Evolutionary conservation across 1,284 basidiomycete genomes (phyloP).

Genomic region (Microbotryomycetes sp.): DNA sequence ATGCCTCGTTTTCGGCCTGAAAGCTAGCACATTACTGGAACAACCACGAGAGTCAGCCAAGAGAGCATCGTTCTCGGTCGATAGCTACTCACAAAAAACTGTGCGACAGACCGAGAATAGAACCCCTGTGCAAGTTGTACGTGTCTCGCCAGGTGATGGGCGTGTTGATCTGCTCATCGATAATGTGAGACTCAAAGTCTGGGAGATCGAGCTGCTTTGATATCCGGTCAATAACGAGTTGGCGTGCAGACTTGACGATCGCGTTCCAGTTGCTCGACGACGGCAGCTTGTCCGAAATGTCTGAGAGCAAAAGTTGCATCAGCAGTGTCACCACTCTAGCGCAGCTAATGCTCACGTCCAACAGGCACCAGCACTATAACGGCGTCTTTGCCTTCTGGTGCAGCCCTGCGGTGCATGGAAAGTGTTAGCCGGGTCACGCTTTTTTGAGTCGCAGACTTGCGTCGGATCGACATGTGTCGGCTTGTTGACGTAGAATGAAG

Average conservation of each 20-base stretch:
- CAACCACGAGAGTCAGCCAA: constrained; percentile 1
- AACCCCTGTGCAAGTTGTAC: constrained; percentile 43
- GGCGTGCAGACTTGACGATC: constrained; percentile 32
- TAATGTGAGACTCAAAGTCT: constrained; percentile 30
- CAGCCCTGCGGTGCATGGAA: constrained; percentile 30
- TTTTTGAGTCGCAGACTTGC: neutral
- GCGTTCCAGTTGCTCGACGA: constrained; percentile 33
- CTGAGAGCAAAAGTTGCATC: too few relatives aligned
- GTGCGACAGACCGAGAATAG: constrained; percentile 42
- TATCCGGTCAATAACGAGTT: constrained; percentile 32
- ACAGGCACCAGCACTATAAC: constrained; percentile 43
- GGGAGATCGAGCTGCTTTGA: constrained; percentile 27
- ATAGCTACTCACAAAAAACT: constrained; percentile 40
- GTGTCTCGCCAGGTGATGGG: constrained; percentile 43
- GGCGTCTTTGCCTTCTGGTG: constrained; percentile 41
- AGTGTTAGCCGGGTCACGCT: neutral
- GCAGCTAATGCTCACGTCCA: constrained; percentile 35
- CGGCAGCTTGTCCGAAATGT: constrained; percentile 30
- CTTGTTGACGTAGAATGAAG: constrained; percentile 51
- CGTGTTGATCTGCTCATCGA: constrained; percentile 36
- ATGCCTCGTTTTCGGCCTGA: constrained; percentile 39
- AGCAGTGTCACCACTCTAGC: too few relatives aligned
- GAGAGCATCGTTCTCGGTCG: neutral
- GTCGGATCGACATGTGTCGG: constrained; percentile 41
- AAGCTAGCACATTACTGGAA: constrained; percentile 32